Percentiles rank a stretch among this genome's conserved stretches.
Conservation (phyloP, 2,329 filamentous ascomycete species). For the Talaromyces sp. region DNA sequence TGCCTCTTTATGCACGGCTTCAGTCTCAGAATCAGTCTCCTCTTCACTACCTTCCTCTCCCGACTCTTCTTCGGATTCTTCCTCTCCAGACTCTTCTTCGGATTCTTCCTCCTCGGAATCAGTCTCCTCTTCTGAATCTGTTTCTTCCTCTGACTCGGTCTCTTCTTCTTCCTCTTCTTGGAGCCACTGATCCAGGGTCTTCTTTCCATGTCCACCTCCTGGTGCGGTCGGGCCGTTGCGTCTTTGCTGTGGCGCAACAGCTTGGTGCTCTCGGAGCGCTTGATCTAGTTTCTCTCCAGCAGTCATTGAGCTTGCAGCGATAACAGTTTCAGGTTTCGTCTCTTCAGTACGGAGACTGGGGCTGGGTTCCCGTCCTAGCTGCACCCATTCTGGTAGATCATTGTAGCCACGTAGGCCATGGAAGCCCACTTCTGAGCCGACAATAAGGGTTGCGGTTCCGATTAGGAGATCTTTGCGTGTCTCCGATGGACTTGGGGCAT, state of each 20-base stretch:
- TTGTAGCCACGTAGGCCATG: slow-evolving; percentile 80
- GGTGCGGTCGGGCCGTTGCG: slow-evolving; percentile 23
- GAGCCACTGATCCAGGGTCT: slow-evolving; percentile 92
- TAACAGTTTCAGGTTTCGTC: slow-evolving; percentile 36
- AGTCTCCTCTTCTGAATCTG: background rate
- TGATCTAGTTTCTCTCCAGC: slow-evolving; percentile 49
- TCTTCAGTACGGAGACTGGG: slow-evolving; percentile 68
- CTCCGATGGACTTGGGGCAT: slow-evolving; percentile 86
- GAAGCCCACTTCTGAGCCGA: slow-evolving; percentile 73
- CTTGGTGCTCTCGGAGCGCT: slow-evolving; percentile 47
- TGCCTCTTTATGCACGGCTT: slow-evolving; percentile 23
- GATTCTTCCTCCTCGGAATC: slow-evolving; percentile 12
- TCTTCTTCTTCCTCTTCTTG: slow-evolving; percentile 67
- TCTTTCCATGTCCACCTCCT: slow-evolving; percentile 57
- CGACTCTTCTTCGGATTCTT: slow-evolving; percentile 42
- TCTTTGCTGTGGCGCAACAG: slow-evolving; percentile 14
- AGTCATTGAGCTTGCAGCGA: slow-evolving; percentile 35
- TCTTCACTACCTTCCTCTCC: slow-evolving; percentile 52
- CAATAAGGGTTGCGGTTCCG: slow-evolving; percentile 81
- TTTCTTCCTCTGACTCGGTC: slow-evolving; percentile 46
- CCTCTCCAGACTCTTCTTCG: slow-evolving; percentile 49
- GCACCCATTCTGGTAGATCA: slow-evolving; percentile 80
- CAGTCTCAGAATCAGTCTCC: slow-evolving; percentile 41
- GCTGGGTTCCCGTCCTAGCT: slow-evolving; percentile 77
- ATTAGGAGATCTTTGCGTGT: slow-evolving; percentile 75